Base-by-base conservation (phyloP, 2,329 filamentous ascomycete species). In the Salinomyces thailandicus region DNA sequence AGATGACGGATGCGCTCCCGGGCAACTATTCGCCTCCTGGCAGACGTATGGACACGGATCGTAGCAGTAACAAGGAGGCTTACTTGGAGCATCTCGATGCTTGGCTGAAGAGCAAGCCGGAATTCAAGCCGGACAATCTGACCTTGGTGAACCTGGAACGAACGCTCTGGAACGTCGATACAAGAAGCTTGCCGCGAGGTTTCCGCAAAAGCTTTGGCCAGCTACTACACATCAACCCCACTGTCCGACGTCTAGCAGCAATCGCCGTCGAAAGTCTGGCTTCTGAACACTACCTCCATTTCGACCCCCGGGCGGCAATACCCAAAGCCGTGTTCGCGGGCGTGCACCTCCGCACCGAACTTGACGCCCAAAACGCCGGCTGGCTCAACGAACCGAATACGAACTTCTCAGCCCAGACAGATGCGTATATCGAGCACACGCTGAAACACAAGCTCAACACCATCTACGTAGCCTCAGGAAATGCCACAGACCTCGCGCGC, bases 391-490 rank as follows among this genome's bases (percentile, higher is more conserved):
- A 33, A 13, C 37, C 41, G 3, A 36, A 46, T 18, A 38, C 61
- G 18, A 55, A 55, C 15, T 62, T 57, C 43, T 49, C 57, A 1
- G 52, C 53, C 0, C 63, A 66, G 45, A 56, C 60, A 0, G 46
- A 52, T 3, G 52, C 56, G 2, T 64, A 64, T 41, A 51, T 66
- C 15, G 37, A 49, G 18, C 55, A 61, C 31, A 59, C 62, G 0
- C 29, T 47, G 8, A 29, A 44, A 4, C 37, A 50, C 22, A 50
- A 53, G 3, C 46, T 59, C 1, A 36, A 47, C 0, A 35, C 66
- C 9, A 57, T 65, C 1, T 72, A 66, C 47, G 58, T 68, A 9
- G 64, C 65, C 8, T 64, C 63, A 1, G 65, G 65, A 8, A 61
- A 63, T 13, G 48, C 50, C 2, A 35, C 48, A 7, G 57, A 68